These are phyloP conservation scores for Lasiosphaeria hispida DNA, from an alignment of 495 filamentous ascomycete species.

Conservation along the genomic window DNA sequence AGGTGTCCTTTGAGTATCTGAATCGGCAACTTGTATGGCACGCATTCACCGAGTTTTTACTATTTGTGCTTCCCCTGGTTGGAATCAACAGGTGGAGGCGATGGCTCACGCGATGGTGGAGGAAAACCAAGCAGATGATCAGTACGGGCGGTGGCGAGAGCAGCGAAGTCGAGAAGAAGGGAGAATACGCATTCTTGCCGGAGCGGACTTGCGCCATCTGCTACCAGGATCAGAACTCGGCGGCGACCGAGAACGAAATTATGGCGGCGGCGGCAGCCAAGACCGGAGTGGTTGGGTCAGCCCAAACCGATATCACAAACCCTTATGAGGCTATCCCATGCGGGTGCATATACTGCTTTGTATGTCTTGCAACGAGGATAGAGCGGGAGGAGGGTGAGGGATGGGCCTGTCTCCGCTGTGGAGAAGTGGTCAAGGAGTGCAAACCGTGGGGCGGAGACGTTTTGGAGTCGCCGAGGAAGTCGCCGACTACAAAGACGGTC, in stretches of 20 bases:
- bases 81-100: constrained; percentile 90
- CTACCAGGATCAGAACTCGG: constrained; percentile 85
- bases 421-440: constrained; percentile 81
- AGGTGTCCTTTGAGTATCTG: constrained; percentile 96
- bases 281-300: constrained; percentile 77
- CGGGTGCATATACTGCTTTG: constrained; percentile 92
- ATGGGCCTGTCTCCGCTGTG: constrained; percentile 92
- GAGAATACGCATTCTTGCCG: constrained; percentile 81
- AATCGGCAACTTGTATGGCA: constrained; percentile 99
- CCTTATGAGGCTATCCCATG: constrained; percentile 92
- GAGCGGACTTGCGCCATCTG: constrained; percentile 98
- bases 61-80: constrained; percentile 91
- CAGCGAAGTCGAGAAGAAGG: constrained; percentile 52
- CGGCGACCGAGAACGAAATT: constrained; percentile 65
- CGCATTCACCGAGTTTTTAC: constrained; percentile 95
- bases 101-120: constrained; percentile 82
- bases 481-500: constrained; percentile 60
- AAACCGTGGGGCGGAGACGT: constrained; percentile 92
- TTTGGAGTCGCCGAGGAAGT: constrained; percentile 53
- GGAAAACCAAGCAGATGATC: constrained; percentile 66
- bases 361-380: constrained; percentile 87
- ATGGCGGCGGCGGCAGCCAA: constrained; percentile 61
- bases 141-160: constrained; percentile 41
- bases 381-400: constrained; percentile 94
- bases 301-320: constrained; percentile 93